A percentile compares a stretch with the other conserved stretches of the same genome.
phyloP scores from a whole-genome alignment of 2,329 filamentous ascomycete genomes.

The Epichloe amarillans region DNA sequence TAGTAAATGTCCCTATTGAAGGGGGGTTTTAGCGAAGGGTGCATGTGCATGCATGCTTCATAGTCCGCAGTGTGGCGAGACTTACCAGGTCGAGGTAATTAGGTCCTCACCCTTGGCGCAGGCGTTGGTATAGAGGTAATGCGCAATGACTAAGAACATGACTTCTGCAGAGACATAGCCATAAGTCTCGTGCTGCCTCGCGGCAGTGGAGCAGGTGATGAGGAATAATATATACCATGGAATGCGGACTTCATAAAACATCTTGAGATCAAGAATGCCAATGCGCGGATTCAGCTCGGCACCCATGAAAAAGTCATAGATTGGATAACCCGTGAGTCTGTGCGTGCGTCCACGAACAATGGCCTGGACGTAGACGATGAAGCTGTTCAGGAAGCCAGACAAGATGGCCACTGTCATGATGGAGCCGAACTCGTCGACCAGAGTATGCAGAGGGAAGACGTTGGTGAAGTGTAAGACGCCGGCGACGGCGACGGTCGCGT shows the following conservation, averaged over 20 bases:
- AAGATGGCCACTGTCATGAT: constrained; percentile 87
- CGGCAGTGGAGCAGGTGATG: constrained; percentile 60
- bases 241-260: constrained; percentile 89
- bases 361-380: constrained; percentile 79
- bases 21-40: no score
- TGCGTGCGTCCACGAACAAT: constrained; percentile 69
- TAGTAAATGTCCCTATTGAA: constrained; percentile 65
- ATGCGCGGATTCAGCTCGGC: constrained; percentile 71
- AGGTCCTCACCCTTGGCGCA: constrained; percentile 87
- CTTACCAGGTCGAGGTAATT: constrained; percentile 64
- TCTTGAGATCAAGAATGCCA: constrained; percentile 76
- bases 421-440: constrained; percentile 91
- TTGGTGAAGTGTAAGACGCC: constrained; percentile 67
- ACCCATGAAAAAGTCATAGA: constrained; percentile 89
- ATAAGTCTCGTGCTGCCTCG: constrained; percentile 71
- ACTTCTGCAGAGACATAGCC: constrained; percentile 79
- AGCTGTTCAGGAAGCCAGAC: constrained; percentile 74
- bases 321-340: constrained; percentile 46
- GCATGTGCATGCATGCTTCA: no score
- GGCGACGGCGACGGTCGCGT: constrained; percentile 64
- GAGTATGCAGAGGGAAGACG: constrained; percentile 75
- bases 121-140: constrained; percentile 84
- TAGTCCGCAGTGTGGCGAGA: no score
- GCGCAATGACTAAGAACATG: constrained; percentile 71
- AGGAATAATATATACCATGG: constrained; percentile 78